Percentiles rank a stretch among this genome's conserved stretches.
phyloP scores from a whole-genome alignment of 2,329 filamentous ascomycete species.

The Pyrenochaeta sp. region DNA sequence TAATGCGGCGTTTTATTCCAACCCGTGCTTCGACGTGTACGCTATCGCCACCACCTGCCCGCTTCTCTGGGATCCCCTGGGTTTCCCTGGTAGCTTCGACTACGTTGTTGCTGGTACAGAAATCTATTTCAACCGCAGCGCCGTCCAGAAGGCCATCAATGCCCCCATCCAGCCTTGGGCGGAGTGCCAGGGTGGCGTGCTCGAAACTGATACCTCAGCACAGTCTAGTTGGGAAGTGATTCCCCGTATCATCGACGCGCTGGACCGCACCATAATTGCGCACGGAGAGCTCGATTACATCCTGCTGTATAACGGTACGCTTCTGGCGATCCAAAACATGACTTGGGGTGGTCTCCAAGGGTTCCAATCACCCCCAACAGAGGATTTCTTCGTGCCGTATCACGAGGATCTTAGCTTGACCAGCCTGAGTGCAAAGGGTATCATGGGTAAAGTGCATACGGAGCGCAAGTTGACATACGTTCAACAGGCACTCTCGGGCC shows the following conservation, averaged over 20 bases:
- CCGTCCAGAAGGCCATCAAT: constrained; percentile 75
- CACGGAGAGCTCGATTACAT: constrained; percentile 77
- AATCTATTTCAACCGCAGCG: constrained; percentile 75
- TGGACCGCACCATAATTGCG: constrained; percentile 74
- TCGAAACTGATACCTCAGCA: constrained; percentile 61
- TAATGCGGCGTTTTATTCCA: constrained; percentile 63
- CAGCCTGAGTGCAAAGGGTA: constrained; percentile 68
- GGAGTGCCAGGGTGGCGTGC: constrained; percentile 62
- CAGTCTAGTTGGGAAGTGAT: constrained; percentile 67
- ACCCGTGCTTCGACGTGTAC: constrained; percentile 84
- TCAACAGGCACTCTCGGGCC: constrained; percentile 69
- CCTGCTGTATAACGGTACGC: constrained; percentile 72
- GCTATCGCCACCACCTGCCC: constrained; percentile 78
- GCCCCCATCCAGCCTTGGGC: constrained; percentile 66
- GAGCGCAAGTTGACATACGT: constrained; percentile 81
- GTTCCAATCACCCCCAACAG: constrained; percentile 68
- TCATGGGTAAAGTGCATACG: constrained; percentile 74
- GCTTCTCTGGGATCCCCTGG: constrained; percentile 72
- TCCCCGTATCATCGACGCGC: constrained; percentile 75
- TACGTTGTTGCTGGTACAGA: constrained; percentile 70
- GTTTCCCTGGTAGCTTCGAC: constrained; percentile 69
- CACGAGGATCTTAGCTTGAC: constrained; percentile 58
- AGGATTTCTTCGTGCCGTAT: constrained; percentile 75
- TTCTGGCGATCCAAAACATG: constrained; percentile 81
- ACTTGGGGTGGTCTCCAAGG: constrained; percentile 77